These are phyloP conservation scores for Eimeria zaria DNA, from an alignment of 169 alveolate genomes.

Conservation along the genomic window DNA sequence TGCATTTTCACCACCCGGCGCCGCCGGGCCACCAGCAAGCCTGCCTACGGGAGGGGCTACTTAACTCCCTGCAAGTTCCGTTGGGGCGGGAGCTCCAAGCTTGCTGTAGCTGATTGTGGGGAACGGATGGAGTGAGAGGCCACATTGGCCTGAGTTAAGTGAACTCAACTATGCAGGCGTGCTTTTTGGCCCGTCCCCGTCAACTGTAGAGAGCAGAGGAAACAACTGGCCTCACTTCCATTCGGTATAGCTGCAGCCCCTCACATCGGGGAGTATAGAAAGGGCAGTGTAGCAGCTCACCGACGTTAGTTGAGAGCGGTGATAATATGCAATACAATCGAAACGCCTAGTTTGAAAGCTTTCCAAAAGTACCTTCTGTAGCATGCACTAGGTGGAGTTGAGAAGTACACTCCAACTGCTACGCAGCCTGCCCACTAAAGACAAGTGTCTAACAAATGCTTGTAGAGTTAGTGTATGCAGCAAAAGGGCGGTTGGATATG, in stretches of 20 bases:
- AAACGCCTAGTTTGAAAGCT: neutral
- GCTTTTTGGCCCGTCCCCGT: neutral
- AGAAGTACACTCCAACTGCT: too few relatives aligned
- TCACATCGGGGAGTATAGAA: neutral
- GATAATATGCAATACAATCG: neutral
- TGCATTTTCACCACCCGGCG: neutral
- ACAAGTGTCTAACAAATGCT: too few relatives aligned
- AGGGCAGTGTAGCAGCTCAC: neutral
- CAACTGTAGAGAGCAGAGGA: neutral
- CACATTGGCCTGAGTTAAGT: neutral
- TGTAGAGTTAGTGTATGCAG: too few relatives aligned
- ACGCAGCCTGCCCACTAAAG: too few relatives aligned
- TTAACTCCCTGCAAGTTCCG: neutral
- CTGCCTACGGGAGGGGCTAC: neutral
- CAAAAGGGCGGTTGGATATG: too few relatives aligned
- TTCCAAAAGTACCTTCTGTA: neutral
- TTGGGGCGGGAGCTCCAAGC: neutral
- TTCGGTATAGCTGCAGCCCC: neutral
- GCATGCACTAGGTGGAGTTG: too few relatives aligned
- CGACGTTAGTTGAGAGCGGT: neutral
- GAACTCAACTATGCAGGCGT: neutral
- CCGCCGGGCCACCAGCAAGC: neutral
- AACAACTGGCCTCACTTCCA: neutral
- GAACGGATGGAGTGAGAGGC: neutral
- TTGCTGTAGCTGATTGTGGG: neutral